A percentile compares a stretch with the other conserved stretches of the same genome.
phyloP scores from a whole-genome alignment of 352 stramenopile species.

The Phytophthora sp. region DNA sequence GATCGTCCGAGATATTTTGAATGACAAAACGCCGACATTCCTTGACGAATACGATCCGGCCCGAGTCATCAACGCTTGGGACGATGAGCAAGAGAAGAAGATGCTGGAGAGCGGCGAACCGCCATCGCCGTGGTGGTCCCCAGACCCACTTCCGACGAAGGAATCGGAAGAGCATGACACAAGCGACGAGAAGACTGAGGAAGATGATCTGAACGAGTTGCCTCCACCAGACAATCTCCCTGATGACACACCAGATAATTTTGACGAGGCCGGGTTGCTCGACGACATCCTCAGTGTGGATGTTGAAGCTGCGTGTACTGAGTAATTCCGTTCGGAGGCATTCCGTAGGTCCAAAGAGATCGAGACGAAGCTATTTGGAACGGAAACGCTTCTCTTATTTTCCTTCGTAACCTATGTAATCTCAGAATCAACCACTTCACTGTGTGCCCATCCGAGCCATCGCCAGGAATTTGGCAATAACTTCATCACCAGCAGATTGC shows the following conservation, averaged over 20 bases:
- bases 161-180: background rate
- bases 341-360: too few species aligned
- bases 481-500: constrained; percentile 44
- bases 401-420: constrained; percentile 28
- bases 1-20: constrained; percentile 54
- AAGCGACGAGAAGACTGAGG: constrained; percentile 4
- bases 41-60: constrained; percentile 51
- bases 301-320: constrained; percentile 41
- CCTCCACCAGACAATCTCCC: constrained; percentile 50
- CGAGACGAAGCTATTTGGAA: too few species aligned
- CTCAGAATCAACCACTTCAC: constrained; percentile 20
- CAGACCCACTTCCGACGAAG: constrained; percentile 5
- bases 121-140: constrained; percentile 63
- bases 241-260: constrained; percentile 25
- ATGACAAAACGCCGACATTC: constrained; percentile 51
- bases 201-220: constrained; percentile 35
- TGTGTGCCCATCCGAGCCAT: constrained; percentile 53
- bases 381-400: too few species aligned
- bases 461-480: constrained; percentile 55
- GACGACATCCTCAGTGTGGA: constrained; percentile 64
- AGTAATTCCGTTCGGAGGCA: constrained; percentile 33
- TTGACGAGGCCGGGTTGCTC: constrained; percentile 45
- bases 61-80: constrained; percentile 25
- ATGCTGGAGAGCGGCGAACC: constrained; percentile 46
- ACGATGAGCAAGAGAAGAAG: constrained; percentile 44